Evolutionary conservation across 73 alveolate genomes (phyloP).

Genomic region (Stentor coeruleus): DNA sequence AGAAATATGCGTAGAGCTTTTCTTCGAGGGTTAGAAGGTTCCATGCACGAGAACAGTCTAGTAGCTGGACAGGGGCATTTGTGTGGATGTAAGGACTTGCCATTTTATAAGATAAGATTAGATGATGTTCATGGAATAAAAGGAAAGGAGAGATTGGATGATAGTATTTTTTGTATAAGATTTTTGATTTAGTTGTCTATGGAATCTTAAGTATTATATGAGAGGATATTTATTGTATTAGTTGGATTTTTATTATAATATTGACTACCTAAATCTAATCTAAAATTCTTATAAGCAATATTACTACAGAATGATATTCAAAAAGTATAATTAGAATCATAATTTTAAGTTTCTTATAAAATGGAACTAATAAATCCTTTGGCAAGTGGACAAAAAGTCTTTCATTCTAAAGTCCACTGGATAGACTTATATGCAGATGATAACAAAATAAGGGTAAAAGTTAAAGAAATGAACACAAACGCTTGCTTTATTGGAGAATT

Average conservation of each 20-base stretch:
- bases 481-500: slow-evolving; percentile 49
- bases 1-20: slow-evolving; percentile 82
- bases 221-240: too few species aligned
- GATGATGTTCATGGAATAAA: not conserved
- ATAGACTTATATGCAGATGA: not conserved
- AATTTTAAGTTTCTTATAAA: too few species aligned
- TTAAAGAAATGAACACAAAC: slow-evolving; percentile 19
- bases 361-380: too few species aligned
- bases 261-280: too few species aligned
- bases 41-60: slow-evolving; percentile 64
- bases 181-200: too few species aligned
- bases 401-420: not conserved
- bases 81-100: slow-evolving; percentile 32
- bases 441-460: not conserved
- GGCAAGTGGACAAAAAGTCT: not conserved
- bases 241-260: too few species aligned
- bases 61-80: slow-evolving; percentile 46
- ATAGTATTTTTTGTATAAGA: too few species aligned
- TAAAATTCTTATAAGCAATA: too few species aligned
- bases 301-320: too few species aligned
- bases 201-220: too few species aligned
- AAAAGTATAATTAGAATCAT: too few species aligned
- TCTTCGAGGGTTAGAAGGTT: slow-evolving; percentile 71
- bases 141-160: too few species aligned
- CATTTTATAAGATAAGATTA: not conserved